Base-by-base conservation (phyloP, 106 monocot genomes). In the Acanthochlamys bracteata region DNA sequence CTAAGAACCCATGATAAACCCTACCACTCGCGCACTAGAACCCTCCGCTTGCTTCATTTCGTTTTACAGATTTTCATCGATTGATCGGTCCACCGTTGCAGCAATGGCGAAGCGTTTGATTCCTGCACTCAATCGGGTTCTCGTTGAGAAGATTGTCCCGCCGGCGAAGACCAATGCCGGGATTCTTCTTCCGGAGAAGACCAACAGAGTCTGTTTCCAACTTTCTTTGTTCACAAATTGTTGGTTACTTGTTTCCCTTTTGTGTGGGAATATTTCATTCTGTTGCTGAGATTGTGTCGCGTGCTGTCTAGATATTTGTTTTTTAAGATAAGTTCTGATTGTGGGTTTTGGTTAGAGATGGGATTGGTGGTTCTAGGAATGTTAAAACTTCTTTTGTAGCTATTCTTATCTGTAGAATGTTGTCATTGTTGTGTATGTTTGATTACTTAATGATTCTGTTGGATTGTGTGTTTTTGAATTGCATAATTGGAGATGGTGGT, bases 141-240 rank as follows among this genome's bases (percentile, higher is more conserved):
- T 79, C 41, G 69, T 79, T 19, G 79, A 79, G 79, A 79, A 79
- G 65, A 65, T 73, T 57, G 53, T 73, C 25, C 79, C 79, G 0
- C 79, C 79, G 12, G 55, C 73, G 13, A 79, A 79, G 79, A 79
- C 79, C 41, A 65, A 42, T 25, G 59, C 79, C 22, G 79, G 79
- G 17, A 79, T 79, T 68, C 53, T 79, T 1, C 73, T 79, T 25
- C 79, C 79, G 17, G 73, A 79, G 79, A 79, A 79, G 65, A 69
- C 64, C 57, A 24, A 63, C 69, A 79, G 68, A 67, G 72, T 78
- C 10, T 2, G 20, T 20, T 20, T 55, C 21, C 0, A 42, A 11
- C 6, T 20, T 40, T 39, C 14, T 49, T 1, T 33, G 17, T 49
- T 17, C 49, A 49, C 17, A 49, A 17, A 17, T 49, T 49, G 17